A percentile compares a stretch with the other conserved stretches of the same genome.
Evolutionary conservation across 257 asterid species (phyloP).

Genomic region (Nicotiana otophora): DNA sequence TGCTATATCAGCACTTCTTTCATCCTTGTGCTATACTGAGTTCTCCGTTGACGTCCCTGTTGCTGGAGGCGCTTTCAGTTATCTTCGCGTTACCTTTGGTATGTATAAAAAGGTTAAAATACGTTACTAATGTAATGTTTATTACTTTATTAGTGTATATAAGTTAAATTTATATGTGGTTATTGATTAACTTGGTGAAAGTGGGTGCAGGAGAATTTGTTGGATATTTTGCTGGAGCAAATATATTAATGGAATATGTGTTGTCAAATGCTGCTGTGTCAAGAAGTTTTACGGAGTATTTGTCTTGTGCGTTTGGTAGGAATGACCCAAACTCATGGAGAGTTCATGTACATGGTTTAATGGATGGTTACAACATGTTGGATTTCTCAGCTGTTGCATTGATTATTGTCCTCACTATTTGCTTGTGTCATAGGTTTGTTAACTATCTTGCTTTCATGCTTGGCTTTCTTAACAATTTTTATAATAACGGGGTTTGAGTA

Average conservation of each 20-base stretch:
- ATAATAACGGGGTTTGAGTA: no score
- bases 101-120: no score
- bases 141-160: no score
- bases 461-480: background rate
- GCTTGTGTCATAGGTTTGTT: conserved; percentile 33
- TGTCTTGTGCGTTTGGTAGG: conserved; percentile 27
- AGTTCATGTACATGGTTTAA: conserved; percentile 26
- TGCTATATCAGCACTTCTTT: conserved; percentile 33
- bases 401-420: conserved; percentile 21
- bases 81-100: conserved; percentile 42
- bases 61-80: conserved; percentile 44
- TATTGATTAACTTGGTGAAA: background rate
- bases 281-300: conserved; percentile 39
- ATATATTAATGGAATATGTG: conserved; percentile 41
- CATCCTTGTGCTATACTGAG: conserved; percentile 39
- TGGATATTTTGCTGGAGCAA: conserved; percentile 42
- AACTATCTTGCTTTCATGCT: background rate
- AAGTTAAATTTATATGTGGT: no score
- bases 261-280: conserved; percentile 43
- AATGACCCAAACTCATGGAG: conserved; percentile 31
- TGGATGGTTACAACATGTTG: conserved; percentile 38
- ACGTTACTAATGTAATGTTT: no score
- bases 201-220: conserved; percentile 35
- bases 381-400: conserved; percentile 26
- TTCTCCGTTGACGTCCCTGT: conserved; percentile 33